Conservation (phyloP, 1,139 yeast genomes). For the Sugiyamaella neomexicana region DNA sequence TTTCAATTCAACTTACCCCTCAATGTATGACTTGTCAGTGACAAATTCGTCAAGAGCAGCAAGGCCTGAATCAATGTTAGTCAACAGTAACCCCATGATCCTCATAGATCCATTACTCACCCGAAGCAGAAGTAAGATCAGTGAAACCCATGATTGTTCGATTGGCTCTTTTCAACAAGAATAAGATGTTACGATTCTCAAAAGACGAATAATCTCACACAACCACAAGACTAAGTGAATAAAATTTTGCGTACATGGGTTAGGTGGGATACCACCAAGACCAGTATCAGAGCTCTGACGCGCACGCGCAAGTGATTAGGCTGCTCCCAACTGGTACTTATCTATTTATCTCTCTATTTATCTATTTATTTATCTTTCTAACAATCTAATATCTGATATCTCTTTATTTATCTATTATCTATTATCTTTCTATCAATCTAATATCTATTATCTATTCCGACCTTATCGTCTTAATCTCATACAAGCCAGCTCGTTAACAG, state of each 20-base stretch:
- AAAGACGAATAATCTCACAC: background rate
- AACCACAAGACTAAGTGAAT: background rate
- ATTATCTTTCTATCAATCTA: no score
- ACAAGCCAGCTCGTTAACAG: no score
- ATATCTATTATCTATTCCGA: no score
- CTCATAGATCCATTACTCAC: conserved; percentile 30
- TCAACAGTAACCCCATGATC: background rate
- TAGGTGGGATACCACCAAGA: conserved; percentile 12
- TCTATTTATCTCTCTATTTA: no score
- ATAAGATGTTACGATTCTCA: conserved; percentile 4
- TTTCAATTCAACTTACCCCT: no score
- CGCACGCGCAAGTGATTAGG: background rate
- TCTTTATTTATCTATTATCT: no score
- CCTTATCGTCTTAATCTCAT: no score
- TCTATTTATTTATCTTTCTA: no score
- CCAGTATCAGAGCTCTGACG: background rate
- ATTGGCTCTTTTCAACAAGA: conserved; percentile 2
- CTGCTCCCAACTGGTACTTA: no score
- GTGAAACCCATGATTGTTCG: conserved; percentile 41
- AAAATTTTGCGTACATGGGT: conserved; percentile 12
- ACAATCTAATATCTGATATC: no score
- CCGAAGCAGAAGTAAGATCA: conserved; percentile 46
- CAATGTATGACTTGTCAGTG: conserved; percentile 89
- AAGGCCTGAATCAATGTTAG: conserved; percentile 49
- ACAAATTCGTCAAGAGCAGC: conserved; percentile 83